Evolutionary conservation across 192 early-diverging fungal species (phyloP).

Genomic region (Entomortierella parvispora): DNA sequence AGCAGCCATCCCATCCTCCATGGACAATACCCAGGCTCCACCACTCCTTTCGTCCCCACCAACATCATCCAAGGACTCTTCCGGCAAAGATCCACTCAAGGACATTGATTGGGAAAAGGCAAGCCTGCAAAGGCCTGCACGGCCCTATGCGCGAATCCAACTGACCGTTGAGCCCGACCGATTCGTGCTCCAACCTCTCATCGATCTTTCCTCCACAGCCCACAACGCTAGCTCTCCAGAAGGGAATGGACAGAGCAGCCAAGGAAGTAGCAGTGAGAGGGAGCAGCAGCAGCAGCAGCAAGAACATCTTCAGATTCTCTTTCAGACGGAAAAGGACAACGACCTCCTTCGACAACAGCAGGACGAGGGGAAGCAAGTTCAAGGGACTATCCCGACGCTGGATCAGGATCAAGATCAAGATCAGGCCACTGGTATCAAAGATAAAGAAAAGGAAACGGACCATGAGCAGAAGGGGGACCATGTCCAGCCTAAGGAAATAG

Average conservation of each 20-base stretch:
- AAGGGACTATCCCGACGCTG: no score
- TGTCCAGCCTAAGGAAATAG: no score
- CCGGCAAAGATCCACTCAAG: no score
- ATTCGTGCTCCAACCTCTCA: slow-evolving; percentile 24
- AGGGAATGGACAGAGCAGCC: background rate
- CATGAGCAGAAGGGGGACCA: background rate
- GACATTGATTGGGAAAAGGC: no score
- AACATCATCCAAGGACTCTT: no score
- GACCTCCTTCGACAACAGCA: no score
- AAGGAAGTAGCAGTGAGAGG: no score
- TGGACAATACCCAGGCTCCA: background rate
- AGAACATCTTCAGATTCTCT: slow-evolving; percentile 16
- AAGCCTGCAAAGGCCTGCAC: slow-evolving; percentile 6
- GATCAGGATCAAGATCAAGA: no score
- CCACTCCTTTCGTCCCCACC: background rate
- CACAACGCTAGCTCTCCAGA: background rate
- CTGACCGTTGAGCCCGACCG: slow-evolving; percentile 41
- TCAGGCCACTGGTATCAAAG: no score
- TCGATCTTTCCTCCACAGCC: background rate
- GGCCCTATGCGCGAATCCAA: slow-evolving; percentile 25
- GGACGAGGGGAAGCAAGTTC: no score
- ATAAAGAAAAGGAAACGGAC: background rate
- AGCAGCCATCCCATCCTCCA: slow-evolving; percentile 4
- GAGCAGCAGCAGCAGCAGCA: background rate
- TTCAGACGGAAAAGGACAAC: background rate